Percentiles rank a stretch among this genome's conserved stretches.
Conservation (phyloP, 306 rosid genomes). For the Quercus berberidifolia region DNA sequence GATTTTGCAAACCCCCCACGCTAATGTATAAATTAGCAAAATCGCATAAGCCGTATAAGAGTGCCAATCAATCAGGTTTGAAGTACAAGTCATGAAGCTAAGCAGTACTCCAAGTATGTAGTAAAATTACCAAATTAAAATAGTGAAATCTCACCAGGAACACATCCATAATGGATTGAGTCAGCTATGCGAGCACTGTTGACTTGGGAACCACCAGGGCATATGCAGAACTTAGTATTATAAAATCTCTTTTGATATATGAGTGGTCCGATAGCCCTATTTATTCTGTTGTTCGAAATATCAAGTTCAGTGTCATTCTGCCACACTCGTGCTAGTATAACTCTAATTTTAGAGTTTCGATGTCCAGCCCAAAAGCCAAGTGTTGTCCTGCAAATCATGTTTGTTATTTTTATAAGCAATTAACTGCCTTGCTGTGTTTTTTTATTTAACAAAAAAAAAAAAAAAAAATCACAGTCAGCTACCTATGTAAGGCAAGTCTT, state of each 20-base stretch:
- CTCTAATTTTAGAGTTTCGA: constrained; percentile 94
- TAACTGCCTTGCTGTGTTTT: background rate
- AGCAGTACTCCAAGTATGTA: no score
- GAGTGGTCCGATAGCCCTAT: constrained; percentile 78
- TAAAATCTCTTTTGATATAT: constrained; percentile 87
- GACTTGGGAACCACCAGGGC: constrained; percentile 99
- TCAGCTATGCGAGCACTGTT: constrained; percentile 95
- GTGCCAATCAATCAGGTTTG: background rate
- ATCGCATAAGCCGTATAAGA: background rate
- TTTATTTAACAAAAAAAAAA: background rate
- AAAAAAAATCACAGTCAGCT: background rate
- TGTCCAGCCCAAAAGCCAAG: constrained; percentile 99
- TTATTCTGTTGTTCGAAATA: constrained; percentile 83
- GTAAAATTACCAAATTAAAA: background rate
- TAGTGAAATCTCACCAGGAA: constrained; percentile 66
- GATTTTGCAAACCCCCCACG: background rate
- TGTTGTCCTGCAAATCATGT: constrained; percentile 59
- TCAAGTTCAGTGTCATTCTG: constrained; percentile 96
- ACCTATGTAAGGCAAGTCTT: background rate
- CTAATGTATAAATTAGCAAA: background rate
- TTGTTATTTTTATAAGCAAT: constrained; percentile 3
- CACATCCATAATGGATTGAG: constrained; percentile 96
- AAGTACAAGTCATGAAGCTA: background rate
- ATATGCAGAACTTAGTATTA: constrained; percentile 79
- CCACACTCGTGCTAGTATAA: constrained; percentile 90